Base-by-base conservation (phyloP, 2,329 filamentous ascomycete genomes). In the Penicillium capsulatum region DNA sequence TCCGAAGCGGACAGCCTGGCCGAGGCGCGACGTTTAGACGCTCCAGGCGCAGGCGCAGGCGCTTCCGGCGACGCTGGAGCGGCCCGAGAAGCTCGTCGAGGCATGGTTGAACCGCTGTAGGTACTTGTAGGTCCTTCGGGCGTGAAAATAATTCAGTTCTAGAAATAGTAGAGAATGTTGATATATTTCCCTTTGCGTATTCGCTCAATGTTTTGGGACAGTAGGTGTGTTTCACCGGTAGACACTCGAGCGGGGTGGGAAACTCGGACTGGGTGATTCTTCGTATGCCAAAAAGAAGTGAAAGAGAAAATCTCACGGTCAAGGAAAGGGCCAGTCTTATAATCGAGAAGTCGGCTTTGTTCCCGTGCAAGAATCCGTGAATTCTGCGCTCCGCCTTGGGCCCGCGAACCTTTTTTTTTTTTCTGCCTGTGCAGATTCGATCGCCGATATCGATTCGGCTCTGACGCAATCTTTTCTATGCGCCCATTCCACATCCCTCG, bases 31-130 rank as follows among this genome's bases (percentile, higher is more conserved):
- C 58, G 58, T 48, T 63, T 64, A 48, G 51, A 50, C 44, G 59
- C 54, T 48, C 63, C 63, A 48, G 51, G 51, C 44, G 59, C 54
- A 40, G 56, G 51, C 40, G 42, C 52, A 47, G 60, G 48, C 50
- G 59, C 55, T 50, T 52, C 50, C 45, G 54, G 54, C 36, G 54
- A 53, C 40, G 44, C 58, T 55, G 49, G 57, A 59, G 51, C 57
- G 58, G 64, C 46, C 58, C 59, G 59, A 59, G 58, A 60, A 40
- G 65, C 62, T 58, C 59, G 49, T 54, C 60, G 58, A 59, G 61
- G 47, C 65, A 67, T 64, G 38, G 22, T 48, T 34, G 20, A 9
- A 22, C 9, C n/a, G n/a, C n/a, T n/a, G n/a, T n/a, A n/a, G n/a
- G n/a, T n/a, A n/a, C n/a, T n/a, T n/a, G n/a, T n/a, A n/a, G n/a